phyloP scores from a whole-genome alignment of 495 filamentous ascomycete genomes.

The Xanthoparmelia taractica region DNA sequence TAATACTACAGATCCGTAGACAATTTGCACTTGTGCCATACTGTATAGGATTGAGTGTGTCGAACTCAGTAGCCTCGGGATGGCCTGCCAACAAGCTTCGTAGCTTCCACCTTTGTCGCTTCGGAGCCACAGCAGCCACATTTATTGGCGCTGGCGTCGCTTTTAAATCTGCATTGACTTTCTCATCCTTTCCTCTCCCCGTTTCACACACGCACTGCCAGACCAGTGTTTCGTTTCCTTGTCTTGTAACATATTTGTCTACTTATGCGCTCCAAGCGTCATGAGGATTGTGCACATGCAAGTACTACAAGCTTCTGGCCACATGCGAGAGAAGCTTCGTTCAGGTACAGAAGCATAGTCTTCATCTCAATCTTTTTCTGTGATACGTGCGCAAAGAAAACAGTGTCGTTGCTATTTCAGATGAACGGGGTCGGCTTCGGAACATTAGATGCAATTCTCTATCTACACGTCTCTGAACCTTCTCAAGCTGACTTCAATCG shows the following conservation, averaged over 20 bases:
- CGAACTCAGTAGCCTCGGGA: background rate
- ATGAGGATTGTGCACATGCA: background rate
- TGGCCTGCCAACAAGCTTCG: background rate
- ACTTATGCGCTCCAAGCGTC: slow-evolving; percentile 14
- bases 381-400: slow-evolving; percentile 15
- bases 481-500: background rate
- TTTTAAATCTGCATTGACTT: slow-evolving; percentile 5
- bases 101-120: slow-evolving; percentile 7
- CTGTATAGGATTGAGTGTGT: too few relatives aligned
- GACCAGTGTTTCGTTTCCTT: slow-evolving; percentile 7
- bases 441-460: background rate
- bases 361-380: background rate
- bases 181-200: background rate
- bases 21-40: background rate
- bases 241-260: background rate
- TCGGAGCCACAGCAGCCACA: slow-evolving; percentile 8
- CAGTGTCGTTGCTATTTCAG: slow-evolving; percentile 3
- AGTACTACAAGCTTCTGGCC: background rate
- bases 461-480: background rate
- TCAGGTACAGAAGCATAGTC: background rate
- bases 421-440: background rate
- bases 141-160: slow-evolving; percentile 2
- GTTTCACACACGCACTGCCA: background rate
- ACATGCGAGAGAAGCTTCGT: background rate
- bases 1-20: background rate